phyloP scores from a whole-genome alignment of 1,139 yeast species.

The Barnettozyma hawaiiensis region DNA sequence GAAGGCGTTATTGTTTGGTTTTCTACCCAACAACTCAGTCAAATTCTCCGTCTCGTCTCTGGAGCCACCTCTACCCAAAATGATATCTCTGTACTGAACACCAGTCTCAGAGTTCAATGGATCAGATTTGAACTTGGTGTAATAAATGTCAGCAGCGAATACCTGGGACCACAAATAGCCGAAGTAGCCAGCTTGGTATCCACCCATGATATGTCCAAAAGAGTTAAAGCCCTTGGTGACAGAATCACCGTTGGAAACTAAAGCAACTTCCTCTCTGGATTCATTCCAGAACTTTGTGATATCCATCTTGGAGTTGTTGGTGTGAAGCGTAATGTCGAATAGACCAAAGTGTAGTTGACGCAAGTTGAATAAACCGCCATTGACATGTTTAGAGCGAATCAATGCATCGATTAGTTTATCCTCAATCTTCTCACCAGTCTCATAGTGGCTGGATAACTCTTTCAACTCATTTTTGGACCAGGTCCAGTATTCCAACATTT shows the following conservation, averaged over 20 bases:
- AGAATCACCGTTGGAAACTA: slow-evolving; percentile 50
- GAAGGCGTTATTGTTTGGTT: slow-evolving; percentile 69
- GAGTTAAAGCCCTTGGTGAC: slow-evolving; percentile 64
- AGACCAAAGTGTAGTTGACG: slow-evolving; percentile 75
- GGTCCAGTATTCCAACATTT: slow-evolving; percentile 85
- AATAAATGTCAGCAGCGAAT: slow-evolving; percentile 78
- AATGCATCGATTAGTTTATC: slow-evolving; percentile 57
- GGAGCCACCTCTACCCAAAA: slow-evolving; percentile 69
- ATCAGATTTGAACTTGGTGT: slow-evolving; percentile 59
- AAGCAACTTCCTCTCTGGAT: slow-evolving; percentile 51
- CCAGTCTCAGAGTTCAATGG: slow-evolving; percentile 65
- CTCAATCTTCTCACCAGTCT: slow-evolving; percentile 50
- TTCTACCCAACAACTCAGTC: slow-evolving; percentile 65
- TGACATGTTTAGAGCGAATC: slow-evolving; percentile 64
- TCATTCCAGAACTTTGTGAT: slow-evolving; percentile 57
- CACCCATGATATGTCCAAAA: slow-evolving; percentile 74
- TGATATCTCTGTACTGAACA: slow-evolving; percentile 59
- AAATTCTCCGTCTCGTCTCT: slow-evolving; percentile 61
- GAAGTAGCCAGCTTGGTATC: slow-evolving; percentile 82
- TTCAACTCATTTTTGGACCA: slow-evolving; percentile 65
- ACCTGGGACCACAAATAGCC: slow-evolving; percentile 85
- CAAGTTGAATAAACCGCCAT: slow-evolving; percentile 62
- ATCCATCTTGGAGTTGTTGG: slow-evolving; percentile 42
- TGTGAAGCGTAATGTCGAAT: slow-evolving; percentile 71
- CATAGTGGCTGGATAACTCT: slow-evolving; percentile 58